Conservation (phyloP, 495 filamentous ascomycete species). For the Annulohypoxylon stygium region DNA sequence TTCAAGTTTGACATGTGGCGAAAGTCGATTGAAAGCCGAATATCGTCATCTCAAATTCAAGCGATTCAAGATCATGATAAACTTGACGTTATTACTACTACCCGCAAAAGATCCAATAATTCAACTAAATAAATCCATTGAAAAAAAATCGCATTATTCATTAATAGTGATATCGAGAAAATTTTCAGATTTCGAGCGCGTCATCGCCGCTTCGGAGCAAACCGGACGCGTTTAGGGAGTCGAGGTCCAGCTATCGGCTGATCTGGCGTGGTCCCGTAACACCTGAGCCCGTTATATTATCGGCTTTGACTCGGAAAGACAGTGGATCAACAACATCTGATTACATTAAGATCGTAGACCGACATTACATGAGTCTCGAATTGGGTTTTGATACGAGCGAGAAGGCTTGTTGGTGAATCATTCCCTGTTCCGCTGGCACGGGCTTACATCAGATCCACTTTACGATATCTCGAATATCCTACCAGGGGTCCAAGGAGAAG, state of each 20-base stretch:
- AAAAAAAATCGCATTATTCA: background rate
- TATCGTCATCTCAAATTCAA: background rate
- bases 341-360: slow-evolving; percentile 28
- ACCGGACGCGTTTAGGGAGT: slow-evolving; percentile 29
- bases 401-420: background rate
- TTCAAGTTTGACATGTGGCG: slow-evolving; percentile 26
- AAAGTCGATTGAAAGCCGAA: slow-evolving; percentile 8
- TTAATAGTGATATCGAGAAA: slow-evolving; percentile 8
- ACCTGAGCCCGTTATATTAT: slow-evolving; percentile 36
- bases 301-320: slow-evolving; percentile 39
- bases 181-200: slow-evolving; percentile 5
- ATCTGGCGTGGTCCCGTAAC: slow-evolving; percentile 44
- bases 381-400: slow-evolving; percentile 5
- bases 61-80: background rate
- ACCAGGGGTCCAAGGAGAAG: slow-evolving; percentile 15
- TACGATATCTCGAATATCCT: slow-evolving; percentile 16
- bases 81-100: background rate
- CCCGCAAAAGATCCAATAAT: background rate
- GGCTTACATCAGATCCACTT: slow-evolving; percentile 33
- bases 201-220: slow-evolving; percentile 38
- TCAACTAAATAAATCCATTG: background rate
- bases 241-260: slow-evolving; percentile 35
- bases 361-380: slow-evolving; percentile 31
- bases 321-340: slow-evolving; percentile 45
- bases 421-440: background rate